These are phyloP conservation scores for Paulownia fortunei DNA, from an alignment of 257 asterid genomes.

Conservation along the genomic window DNA sequence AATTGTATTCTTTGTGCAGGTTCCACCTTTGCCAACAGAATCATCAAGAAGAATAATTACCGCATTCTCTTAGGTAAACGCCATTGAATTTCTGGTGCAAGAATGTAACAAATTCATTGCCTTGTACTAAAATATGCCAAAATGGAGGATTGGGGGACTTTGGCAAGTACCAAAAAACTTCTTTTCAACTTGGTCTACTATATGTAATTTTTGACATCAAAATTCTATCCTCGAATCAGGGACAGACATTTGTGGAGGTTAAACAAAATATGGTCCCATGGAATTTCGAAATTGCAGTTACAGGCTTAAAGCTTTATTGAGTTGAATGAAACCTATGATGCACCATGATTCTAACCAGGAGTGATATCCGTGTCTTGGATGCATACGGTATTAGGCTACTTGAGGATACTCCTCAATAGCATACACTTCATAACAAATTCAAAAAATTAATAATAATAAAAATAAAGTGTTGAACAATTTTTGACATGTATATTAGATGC, in stretches of 20 bases:
- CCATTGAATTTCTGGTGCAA: not conserved
- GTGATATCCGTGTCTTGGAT: no score
- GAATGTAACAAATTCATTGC: not conserved
- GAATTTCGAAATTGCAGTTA: not conserved
- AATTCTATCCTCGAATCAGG: not conserved
- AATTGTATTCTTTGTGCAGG: not conserved
- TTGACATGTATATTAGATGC: no score
- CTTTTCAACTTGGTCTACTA: not conserved
- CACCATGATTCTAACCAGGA: no score
- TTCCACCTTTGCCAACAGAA: constrained; percentile 1
- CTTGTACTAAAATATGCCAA: no score
- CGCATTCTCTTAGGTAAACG: constrained; percentile 13
- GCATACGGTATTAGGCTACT: no score
- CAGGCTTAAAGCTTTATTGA: not conserved
- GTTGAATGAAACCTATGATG: no score
- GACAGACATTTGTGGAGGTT: not conserved
- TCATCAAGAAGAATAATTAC: not conserved
- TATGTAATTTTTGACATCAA: not conserved
- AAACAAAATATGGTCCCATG: not conserved
- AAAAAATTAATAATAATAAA: no score
- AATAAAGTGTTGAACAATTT: no score
- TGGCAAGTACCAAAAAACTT: not conserved
- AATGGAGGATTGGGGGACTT: not conserved
- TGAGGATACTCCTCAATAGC: no score
- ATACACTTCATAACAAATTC: no score